These are phyloP conservation scores for Chrysoporthe puriensis DNA, from an alignment of 2,329 filamentous ascomycete genomes.

Conservation along the genomic window DNA sequence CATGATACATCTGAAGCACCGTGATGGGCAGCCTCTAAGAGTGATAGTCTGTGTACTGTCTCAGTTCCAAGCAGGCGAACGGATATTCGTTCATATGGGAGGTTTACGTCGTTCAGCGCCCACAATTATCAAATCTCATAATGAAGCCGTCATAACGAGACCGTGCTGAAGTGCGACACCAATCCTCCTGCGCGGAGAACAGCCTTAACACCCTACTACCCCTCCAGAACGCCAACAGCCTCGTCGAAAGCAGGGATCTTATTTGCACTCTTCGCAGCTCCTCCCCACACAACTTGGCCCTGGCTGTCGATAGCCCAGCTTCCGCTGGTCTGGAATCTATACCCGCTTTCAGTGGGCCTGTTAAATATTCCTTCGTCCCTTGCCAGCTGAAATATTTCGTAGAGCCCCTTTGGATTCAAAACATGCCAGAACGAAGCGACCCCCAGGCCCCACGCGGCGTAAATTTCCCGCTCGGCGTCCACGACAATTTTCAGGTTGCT, in stretches of 20 bases:
- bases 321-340: conserved; percentile 69
- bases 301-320: conserved; percentile 62
- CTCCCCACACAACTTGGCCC: conserved; percentile 57
- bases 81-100: too few species aligned
- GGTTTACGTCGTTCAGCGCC: too few species aligned
- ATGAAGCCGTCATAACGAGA: too few species aligned
- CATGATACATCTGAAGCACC: too few species aligned
- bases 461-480: conserved; percentile 63
- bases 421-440: conserved; percentile 65
- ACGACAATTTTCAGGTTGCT: conserved; percentile 63
- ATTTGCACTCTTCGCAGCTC: conserved; percentile 51
- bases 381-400: conserved; percentile 58
- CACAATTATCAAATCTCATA: too few species aligned
- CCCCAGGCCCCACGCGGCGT: conserved; percentile 69
- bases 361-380: conserved; percentile 69
- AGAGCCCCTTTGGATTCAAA: conserved; percentile 60
- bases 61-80: too few species aligned
- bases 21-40: too few species aligned
- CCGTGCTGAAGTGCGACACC: too few species aligned
- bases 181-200: neutral
- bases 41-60: too few species aligned
- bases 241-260: conserved; percentile 58
- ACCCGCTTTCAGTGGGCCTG: conserved; percentile 66
- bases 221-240: conserved; percentile 38
- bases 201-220: neutral